Conservation (phyloP, 768 basidiomycete species). For the Suillus sp. region DNA sequence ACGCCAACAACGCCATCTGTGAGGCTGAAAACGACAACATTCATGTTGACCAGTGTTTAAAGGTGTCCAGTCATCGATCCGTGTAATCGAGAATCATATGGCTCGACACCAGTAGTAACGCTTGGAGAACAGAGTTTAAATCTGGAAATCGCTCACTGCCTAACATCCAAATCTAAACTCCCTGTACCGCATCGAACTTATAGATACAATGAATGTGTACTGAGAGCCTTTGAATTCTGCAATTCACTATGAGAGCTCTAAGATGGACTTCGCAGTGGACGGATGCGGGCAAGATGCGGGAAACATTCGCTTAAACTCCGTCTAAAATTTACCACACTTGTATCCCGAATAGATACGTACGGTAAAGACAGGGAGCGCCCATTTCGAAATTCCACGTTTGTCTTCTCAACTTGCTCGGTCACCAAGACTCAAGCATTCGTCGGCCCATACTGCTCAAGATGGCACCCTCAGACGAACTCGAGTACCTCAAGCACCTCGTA, state of each 20-base stretch:
- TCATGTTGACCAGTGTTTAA: too few species aligned
- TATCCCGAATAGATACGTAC: conserved; percentile 1
- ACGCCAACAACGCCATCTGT: background rate
- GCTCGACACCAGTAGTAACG: too few species aligned
- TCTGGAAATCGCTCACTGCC: too few species aligned
- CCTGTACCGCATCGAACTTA: too few species aligned
- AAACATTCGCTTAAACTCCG: conserved; percentile 3
- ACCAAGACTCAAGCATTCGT: background rate
- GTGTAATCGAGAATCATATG: too few species aligned
- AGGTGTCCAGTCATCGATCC: too few species aligned
- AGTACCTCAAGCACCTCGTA: conserved; percentile 93
- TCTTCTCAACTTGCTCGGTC: background rate
- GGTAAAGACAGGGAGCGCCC: conserved; percentile 4
- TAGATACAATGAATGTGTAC: too few species aligned
- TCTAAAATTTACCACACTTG: background rate
- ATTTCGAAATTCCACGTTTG: conserved; percentile 3
- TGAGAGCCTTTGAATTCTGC: background rate
- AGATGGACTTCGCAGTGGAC: too few species aligned
- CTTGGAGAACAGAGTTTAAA: too few species aligned
- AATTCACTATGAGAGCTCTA: background rate
- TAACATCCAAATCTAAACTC: too few species aligned
- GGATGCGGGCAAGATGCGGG: too few species aligned
- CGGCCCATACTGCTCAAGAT: conserved; percentile 34
- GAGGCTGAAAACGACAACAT: background rate
- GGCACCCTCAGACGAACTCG: conserved; percentile 78